phyloP scores from a whole-genome alignment of 768 basidiomycete species.

The Lactarius hatsudake region DNA sequence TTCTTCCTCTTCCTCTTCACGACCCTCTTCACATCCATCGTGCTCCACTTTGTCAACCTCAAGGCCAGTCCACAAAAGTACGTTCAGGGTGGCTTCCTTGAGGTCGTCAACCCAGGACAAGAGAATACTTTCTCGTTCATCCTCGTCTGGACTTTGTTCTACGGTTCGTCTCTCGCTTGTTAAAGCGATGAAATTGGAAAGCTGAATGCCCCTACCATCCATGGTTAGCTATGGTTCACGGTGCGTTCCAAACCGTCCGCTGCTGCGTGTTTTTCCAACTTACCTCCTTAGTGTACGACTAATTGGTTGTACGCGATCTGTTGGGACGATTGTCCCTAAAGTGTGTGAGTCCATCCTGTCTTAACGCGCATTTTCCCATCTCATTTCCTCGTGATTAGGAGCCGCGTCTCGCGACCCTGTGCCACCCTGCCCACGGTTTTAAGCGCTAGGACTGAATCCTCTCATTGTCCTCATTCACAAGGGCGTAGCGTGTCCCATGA shows the following conservation, averaged over 20 bases:
- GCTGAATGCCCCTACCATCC: constrained; percentile 17
- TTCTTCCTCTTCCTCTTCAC: constrained; percentile 74
- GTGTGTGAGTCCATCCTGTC: background rate
- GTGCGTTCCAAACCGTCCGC: constrained; percentile 2
- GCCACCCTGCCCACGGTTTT: background rate
- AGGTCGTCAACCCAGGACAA: constrained; percentile 79
- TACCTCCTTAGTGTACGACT: constrained; percentile 19
- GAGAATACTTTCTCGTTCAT: constrained; percentile 91
- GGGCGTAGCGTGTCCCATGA: background rate
- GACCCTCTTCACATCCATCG: constrained; percentile 62
- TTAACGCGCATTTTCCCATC: background rate
- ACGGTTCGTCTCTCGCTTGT: constrained; percentile 52
- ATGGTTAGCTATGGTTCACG: constrained; percentile 46
- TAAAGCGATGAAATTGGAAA: constrained; percentile 12
- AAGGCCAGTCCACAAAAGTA: constrained; percentile 60
- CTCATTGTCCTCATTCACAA: background rate
- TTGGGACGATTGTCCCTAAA: background rate
- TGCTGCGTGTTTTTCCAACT: background rate
- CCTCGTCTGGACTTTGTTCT: constrained; percentile 91
- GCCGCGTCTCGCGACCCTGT: background rate
- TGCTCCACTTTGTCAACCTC: constrained; percentile 71
- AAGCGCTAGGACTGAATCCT: background rate
- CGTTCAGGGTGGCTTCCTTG: constrained; percentile 58
- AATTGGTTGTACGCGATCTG: background rate
- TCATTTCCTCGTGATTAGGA: background rate